A percentile compares a stretch with the other conserved stretches of the same genome.
phyloP scores from a whole-genome alignment of 768 basidiomycete genomes.

The Aureoboletus auriporus region DNA sequence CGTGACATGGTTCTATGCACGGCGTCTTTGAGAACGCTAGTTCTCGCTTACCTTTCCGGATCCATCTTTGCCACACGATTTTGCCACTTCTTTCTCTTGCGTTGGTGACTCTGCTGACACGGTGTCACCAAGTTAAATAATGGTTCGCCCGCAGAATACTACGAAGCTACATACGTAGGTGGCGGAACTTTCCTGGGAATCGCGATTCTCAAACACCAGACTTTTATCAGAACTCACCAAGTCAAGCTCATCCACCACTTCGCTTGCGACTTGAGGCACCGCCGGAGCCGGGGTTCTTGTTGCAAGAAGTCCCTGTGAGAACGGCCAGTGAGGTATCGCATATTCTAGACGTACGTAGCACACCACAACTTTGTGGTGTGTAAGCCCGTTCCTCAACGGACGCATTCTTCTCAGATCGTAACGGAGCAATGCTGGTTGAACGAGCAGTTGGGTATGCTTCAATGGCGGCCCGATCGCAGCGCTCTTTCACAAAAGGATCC shows the following conservation, averaged over 20 bases:
- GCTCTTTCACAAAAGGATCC: conserved; percentile 3
- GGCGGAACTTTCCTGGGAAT: not conserved
- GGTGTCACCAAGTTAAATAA: conserved; percentile 49
- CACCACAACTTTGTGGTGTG: not conserved
- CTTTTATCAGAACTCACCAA: conserved; percentile 54
- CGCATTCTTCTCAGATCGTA: conserved; percentile 38
- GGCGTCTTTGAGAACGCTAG: not conserved
- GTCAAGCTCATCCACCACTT: conserved; percentile 63
- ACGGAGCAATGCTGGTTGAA: conserved; percentile 85
- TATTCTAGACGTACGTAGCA: conserved; percentile 58
- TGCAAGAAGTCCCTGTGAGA: conserved; percentile 68
- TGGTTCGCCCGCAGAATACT: conserved; percentile 52
- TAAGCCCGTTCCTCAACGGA: not conserved
- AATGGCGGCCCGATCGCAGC: conserved; percentile 54
- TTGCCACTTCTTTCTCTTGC: not conserved
- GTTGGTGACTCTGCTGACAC: conserved; percentile 9
- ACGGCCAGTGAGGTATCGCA: conserved; percentile 73
- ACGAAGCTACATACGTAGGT: conserved; percentile 65
- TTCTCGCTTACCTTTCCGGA: not conserved
- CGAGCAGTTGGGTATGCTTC: conserved; percentile 54
- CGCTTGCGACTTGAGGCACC: conserved; percentile 63
- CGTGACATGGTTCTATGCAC: not conserved
- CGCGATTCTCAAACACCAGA: conserved; percentile 1
- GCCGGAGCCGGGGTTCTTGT: conserved; percentile 70
- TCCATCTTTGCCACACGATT: not conserved